Evolutionary conservation across 2,329 filamentous ascomycete genomes (phyloP), one percentile per base, ranked within the genome.

Genomic region (Graphilbum fragrans): DNA sequence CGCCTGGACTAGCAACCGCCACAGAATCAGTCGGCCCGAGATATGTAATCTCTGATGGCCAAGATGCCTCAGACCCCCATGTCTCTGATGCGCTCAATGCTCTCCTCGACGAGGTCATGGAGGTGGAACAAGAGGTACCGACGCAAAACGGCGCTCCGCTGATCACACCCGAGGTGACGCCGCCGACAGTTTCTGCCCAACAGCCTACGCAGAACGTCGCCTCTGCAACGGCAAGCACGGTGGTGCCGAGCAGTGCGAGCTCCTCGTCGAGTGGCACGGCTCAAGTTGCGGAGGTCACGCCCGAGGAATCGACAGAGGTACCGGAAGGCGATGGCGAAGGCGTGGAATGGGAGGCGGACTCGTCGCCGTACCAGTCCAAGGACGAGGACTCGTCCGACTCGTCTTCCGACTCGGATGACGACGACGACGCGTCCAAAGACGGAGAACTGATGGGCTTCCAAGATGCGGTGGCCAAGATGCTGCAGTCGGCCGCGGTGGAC

Each of bases 391-490:
- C 44, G 17, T 35, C 40, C 35, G 39, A 36, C 16, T 38, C 36
- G 4, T 19, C 16, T 0, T 71, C 69, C 0, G 69, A 75, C 14
- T 74, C 72, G 14, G 70, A 65, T 53, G 74, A 71, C 45, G 74
- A 72, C 41, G 77, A 77, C 45, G 65, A 66, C 31, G 70, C 75
- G 41, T 72, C 74, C 45, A 74, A 71, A 41, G 78, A 77, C 45
- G 74, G 74, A 23, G 74, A 83, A 41, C 69, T 88, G 34, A 67
- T 95, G 2, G 80, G 80, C 41, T 75, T 87, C 2, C 86, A 88
- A 53, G 87, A 94, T 56, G 82, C 85, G 43, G 86, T 85, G 1
- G 80, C 81, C 27, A 77, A 94, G 38, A 66, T 96, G 19, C 93
- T 96, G 86, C 74, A 81, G 47, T 82, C 76, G 35, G 87, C 90